These are phyloP conservation scores for Venturia aucupariae DNA, from an alignment of 2,329 filamentous ascomycete species.

Conservation along the genomic window DNA sequence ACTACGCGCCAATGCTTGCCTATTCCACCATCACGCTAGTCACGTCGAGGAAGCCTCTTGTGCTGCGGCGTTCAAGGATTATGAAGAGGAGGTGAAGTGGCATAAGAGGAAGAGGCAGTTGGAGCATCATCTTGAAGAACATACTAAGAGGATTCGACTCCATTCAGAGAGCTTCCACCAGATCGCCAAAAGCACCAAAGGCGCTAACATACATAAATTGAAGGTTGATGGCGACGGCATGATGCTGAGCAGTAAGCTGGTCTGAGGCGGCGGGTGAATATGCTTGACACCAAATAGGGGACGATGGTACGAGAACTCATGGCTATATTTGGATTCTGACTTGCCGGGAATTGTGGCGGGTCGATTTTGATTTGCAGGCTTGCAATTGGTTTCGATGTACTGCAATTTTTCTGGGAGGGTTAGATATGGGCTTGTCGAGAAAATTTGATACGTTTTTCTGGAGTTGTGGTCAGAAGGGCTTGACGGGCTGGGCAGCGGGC, in stretches of 20 bases:
- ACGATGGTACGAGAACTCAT: too few species aligned
- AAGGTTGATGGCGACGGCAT: not conserved
- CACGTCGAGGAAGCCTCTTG: not conserved
- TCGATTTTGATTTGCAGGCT: too few species aligned
- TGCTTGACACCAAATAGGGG: too few species aligned
- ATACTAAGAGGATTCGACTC: not conserved
- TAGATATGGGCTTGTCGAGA: too few species aligned
- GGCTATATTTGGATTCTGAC: too few species aligned
- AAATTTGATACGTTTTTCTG: too few species aligned
- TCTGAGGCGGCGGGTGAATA: too few species aligned
- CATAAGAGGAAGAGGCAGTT: not conserved
- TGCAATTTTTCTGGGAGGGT: too few species aligned
- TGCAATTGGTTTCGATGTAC: too few species aligned
- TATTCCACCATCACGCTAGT: not conserved
- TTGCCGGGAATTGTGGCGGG: too few species aligned
- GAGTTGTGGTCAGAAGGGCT: too few species aligned
- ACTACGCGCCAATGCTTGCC: not conserved
- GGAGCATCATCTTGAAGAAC: not conserved
- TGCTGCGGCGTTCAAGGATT: not conserved
- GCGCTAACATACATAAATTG: not conserved
- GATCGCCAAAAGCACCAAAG: not conserved
- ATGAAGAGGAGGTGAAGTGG: not conserved
- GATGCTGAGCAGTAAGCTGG: not conserved
- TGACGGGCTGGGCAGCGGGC: too few species aligned
- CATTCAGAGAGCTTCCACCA: not conserved